These are phyloP conservation scores for Metschnikowia rubicola DNA, from an alignment of 805 yeast species.

Conservation along the genomic window DNA sequence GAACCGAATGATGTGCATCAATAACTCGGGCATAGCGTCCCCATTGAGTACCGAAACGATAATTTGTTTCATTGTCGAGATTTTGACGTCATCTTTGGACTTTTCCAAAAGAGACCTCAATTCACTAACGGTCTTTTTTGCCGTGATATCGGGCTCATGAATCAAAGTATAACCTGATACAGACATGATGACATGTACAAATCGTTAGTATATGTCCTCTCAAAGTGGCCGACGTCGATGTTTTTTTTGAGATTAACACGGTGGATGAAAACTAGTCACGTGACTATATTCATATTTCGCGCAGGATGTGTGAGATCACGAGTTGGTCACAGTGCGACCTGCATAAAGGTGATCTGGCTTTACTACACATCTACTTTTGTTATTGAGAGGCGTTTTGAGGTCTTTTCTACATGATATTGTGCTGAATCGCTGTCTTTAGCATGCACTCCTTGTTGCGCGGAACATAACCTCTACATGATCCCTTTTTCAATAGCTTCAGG, in stretches of 20 bases:
- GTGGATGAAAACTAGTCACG: slow-evolving; percentile 10
- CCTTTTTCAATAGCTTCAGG: too few relatives aligned
- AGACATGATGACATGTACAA: slow-evolving; percentile 13
- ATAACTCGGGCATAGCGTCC: slow-evolving; percentile 83
- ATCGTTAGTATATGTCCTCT: background rate
- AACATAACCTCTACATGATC: too few relatives aligned
- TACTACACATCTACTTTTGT: too few relatives aligned
- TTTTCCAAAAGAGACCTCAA: slow-evolving; percentile 77
- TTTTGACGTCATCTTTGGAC: slow-evolving; percentile 83
- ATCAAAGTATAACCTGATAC: slow-evolving; percentile 69
- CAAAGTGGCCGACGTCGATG: slow-evolving; percentile 3
- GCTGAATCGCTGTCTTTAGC: too few relatives aligned
- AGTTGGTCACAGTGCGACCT: too few relatives aligned
- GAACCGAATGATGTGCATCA: slow-evolving; percentile 95
- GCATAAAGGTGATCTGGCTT: too few relatives aligned
- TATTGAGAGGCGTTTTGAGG: too few relatives aligned
- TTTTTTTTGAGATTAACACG: slow-evolving; percentile 11
- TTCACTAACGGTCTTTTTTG: slow-evolving; percentile 64
- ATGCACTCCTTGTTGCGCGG: too few relatives aligned
- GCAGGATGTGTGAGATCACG: background rate
- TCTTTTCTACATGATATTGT: too few relatives aligned
- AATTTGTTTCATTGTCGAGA: slow-evolving; percentile 85
- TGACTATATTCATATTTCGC: background rate
- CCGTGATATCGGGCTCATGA: slow-evolving; percentile 68
- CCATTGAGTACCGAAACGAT: slow-evolving; percentile 87